Conservation (phyloP, 2,329 filamentous ascomycete genomes). For the Beauveria pseudobassiana region DNA sequence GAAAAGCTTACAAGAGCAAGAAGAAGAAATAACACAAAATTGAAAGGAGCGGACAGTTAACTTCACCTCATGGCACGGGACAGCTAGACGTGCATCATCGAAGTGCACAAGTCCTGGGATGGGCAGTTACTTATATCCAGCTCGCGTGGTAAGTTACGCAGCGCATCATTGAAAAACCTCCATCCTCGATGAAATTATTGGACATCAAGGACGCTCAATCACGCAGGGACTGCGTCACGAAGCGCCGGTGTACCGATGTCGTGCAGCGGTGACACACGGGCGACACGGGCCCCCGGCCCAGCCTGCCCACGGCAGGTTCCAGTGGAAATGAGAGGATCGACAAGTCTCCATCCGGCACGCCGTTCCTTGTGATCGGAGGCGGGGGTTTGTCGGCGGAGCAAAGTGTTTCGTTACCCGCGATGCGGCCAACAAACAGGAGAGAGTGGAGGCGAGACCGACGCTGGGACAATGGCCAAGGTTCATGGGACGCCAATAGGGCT, state of each 20-base stretch:
- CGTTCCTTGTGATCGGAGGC: not conserved
- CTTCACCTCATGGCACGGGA: not conserved
- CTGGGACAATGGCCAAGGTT: not conserved
- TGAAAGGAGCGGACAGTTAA: conserved; percentile 8
- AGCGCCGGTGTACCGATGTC: not conserved
- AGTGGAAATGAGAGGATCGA: conserved; percentile 11
- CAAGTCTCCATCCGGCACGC: not conserved
- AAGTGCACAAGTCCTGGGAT: not conserved
- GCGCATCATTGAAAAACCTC: not conserved
- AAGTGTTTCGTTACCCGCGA: not conserved
- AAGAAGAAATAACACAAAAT: conserved; percentile 12
- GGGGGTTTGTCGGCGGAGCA: not conserved
- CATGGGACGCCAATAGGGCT: not conserved
- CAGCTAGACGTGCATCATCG: conserved; percentile 6
- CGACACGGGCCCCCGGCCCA: not conserved
- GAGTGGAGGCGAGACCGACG: not conserved
- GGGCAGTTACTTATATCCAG: not conserved
- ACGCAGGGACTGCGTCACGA: conserved; percentile 1
- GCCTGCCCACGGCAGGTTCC: not conserved
- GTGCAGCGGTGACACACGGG: not conserved
- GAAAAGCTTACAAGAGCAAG: conserved; percentile 5
- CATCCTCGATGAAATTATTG: not conserved
- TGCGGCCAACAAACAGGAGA: not conserved
- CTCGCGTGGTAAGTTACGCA: not conserved
- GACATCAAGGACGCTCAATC: not conserved